Evolutionary conservation across 306 rosid genomes (phyloP), one percentile per base, ranked within the genome.

Genomic region (Castanea crenata): DNA sequence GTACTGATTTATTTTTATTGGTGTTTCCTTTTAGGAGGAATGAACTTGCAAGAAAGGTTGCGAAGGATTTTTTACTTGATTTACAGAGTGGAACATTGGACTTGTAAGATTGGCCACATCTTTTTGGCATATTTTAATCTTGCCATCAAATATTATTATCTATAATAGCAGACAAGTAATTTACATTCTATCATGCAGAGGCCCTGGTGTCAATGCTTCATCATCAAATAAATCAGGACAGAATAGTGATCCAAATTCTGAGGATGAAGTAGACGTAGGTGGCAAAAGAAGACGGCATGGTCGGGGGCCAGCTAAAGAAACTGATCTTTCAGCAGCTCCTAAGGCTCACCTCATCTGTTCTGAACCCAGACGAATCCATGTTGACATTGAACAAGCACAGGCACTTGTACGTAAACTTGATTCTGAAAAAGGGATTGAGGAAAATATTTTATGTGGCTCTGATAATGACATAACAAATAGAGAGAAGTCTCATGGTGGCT

Each of bases 321-420:
- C 83, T 79, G 99, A 90, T 83, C 87, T 90, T 82, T 85, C 92
- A 16, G 86, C 96, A 63, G 94, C 98, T 83, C 97, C 97, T 10
- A 93, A 89, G 87, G 92, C 92, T 81, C 91, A 90, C 74, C 93
- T 92, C 71, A 77, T 91, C 78, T 88, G 93, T 88, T 88, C 92
- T 87, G 98, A 96, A 76, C 92, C 90, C 54, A 90, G 90, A 79
- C 81, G 98, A 76, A 87, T 91, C 44, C 99, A 91, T 65, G 74
- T 81, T 34, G 98, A 96, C 81, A 68, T 96, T 83, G 96, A 90
- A 81, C 98, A 90, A 85, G 90, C 93, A n/a, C 99, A 83, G 80
- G 91, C 93, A 71, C 94, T 96, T 73, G 88, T 96, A 34, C 88
- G 88, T 55, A 96, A 96, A 86, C 94, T 96, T 81, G 99, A 96